phyloP scores from a whole-genome alignment of 2,329 filamentous ascomycete species.

The Arthrobotrys megalospora region DNA sequence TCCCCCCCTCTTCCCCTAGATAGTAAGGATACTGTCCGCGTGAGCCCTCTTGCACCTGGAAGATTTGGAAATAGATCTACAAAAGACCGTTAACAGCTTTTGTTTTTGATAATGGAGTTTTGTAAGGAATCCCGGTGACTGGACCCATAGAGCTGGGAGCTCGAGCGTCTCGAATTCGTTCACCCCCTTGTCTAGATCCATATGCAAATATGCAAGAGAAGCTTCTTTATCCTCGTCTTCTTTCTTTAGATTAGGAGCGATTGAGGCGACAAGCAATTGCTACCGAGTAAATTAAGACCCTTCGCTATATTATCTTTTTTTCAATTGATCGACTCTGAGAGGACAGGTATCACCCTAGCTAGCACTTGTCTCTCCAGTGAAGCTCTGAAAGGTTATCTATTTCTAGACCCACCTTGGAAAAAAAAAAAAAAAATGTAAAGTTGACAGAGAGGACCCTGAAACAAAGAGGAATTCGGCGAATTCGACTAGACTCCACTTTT shows the following conservation, averaged over 20 bases:
- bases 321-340: conserved; percentile 31
- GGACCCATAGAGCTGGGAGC: conserved; percentile 23
- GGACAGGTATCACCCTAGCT: conserved; percentile 22
- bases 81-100: conserved; percentile 25
- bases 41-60: conserved; percentile 35
- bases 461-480: conserved; percentile 31
- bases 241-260: not conserved
- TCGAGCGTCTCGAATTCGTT: conserved; percentile 15
- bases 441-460: not conserved
- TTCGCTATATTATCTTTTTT: conserved; percentile 28
- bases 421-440: not conserved
- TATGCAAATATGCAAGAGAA: conserved; percentile 27
- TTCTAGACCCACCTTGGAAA: conserved; percentile 12
- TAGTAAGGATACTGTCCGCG: conserved; percentile 17
- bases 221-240: conserved; percentile 4
- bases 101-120: conserved; percentile 33
- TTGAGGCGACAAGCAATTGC: conserved; percentile 30
- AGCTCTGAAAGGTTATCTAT: conserved; percentile 24
- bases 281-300: conserved; percentile 23
- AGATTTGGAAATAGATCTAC: conserved; percentile 49
- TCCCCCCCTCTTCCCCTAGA: not conserved
- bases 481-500: conserved; percentile 26
- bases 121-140: not conserved
- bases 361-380: conserved; percentile 36
- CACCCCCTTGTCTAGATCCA: conserved; percentile 13